Evolutionary conservation across 2,329 filamentous ascomycete species (phyloP), one percentile per base, ranked within the genome.

Genomic region (Daldinia sp.): DNA sequence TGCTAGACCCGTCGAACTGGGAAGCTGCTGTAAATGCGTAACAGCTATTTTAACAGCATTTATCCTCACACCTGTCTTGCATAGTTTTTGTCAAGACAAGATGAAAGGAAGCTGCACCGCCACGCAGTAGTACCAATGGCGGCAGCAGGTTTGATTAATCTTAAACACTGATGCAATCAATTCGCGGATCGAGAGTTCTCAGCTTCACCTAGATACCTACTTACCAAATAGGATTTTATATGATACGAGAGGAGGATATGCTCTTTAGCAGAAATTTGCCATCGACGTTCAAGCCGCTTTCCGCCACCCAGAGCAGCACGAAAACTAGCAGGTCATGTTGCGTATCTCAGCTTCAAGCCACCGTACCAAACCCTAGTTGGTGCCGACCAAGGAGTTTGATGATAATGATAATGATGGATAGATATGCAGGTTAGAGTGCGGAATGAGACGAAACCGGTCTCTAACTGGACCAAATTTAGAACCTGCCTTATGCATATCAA

Each of bases 381-480:
- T 20, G n/a, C 18, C 23, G 18, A 57, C 30, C 15, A 18, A 39
- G 35, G 35, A 10, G 18, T 28, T 23, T 44, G 41, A 58, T 30
- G 51, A 62, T 60, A 63, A 68, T 55, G 56, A 65, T 63, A 20
- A 50, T 59, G 59, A 65, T 59, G 48, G 66, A 59, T 58, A 30
- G 37, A 39, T 30, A n/a, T 41, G 13, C 37, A 28, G 26, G 23
- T 13, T 42, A 30, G 42, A 35, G 42, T 7, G 44, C 48, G 50
- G 35, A 54, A 56, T 13, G 18, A 64, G 46, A 58, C 15, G 57
- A 46, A 44, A 12, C 18, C 30, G 26, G 33, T 59, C 26, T 41
- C 33, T 60, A 53, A 68, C 23, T n/a, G 37, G 48, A 42, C 59
- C 65, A 68, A 63, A 63, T 68, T 65, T 70, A 65, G 68, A 68